Evolutionary conservation across 2,329 filamentous ascomycete genomes (phyloP), one percentile per base, ranked within the genome.

Genomic region (Penicillium sp.): DNA sequence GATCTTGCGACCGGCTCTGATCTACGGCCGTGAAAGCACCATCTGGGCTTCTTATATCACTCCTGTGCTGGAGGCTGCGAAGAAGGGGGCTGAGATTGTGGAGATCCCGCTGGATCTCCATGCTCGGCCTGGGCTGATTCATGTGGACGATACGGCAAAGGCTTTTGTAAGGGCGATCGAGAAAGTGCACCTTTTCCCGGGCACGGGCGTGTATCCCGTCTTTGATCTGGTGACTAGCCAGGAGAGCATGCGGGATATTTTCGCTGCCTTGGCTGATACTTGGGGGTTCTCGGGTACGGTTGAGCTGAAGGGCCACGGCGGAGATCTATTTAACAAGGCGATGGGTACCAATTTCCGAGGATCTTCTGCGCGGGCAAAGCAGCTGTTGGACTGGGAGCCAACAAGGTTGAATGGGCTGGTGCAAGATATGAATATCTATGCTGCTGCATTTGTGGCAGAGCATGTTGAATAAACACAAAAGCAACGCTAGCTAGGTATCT

Each of bases 201-300:
- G 55, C 4, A 47, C 59, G 7, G 50, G 51, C 2, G 55, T 60
- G 0, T 43, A 58, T 35, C 59, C 59, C 16, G 58, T 60, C 10
- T 60, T 60, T 27, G 51, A 58, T 46, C 44, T 60, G 51, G 54
- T 58, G 9, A 60, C 55, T 6, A 60, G 40, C n/a, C 59, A 58
- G n/a, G 59, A 60, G 33, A 55, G 51, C 7, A 58, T 60, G 55
- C 51, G 55, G 16, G 51, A 57, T n/a, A 58, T 55, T 10, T 60
- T 58, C 22, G 27, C 41, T 39, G 59, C 55, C 3, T n/a, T 60
- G 50, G 50, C 49, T 27, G n/a, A 2, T 14, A 35, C 37, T 18
- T 58, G 50, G 43, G 24, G 46, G 10, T 51, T 57, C 13, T 31
- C 11, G 27, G 58, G 58, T 2, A 33, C 11, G 6, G 54, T 60